Conservation (phyloP, 2,329 filamentous ascomycete genomes). For the Ceratocystis lukuohia region DNA sequence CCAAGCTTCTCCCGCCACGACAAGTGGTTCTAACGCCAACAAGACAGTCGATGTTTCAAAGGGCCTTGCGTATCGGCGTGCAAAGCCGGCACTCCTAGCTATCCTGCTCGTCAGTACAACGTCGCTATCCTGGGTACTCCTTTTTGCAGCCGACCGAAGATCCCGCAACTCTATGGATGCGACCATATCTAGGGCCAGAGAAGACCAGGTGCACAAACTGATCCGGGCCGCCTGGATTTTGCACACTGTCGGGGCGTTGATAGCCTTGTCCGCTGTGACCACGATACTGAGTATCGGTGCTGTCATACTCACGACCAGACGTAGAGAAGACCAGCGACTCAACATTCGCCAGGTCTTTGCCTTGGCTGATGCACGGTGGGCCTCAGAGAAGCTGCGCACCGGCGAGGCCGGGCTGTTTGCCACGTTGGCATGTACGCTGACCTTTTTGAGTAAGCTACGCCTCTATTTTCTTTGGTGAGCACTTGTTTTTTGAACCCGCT, state of each 20-base stretch:
- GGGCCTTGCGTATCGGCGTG: slow-evolving; percentile 11
- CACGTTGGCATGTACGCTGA: slow-evolving; percentile 11
- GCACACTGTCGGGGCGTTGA: slow-evolving; percentile 16
- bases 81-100: slow-evolving; percentile 14
- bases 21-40: neutral
- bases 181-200: neutral
- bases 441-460: slow-evolving; percentile 4
- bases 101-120: slow-evolving; percentile 14
- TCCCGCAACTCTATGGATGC: slow-evolving; percentile 9
- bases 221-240: slow-evolving; percentile 17
- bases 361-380: slow-evolving; percentile 14
- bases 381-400: slow-evolving; percentile 11
- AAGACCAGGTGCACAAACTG: slow-evolving; percentile 10
- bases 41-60: neutral
- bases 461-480: no score
- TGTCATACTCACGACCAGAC: slow-evolving; percentile 12
- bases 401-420: slow-evolving; percentile 13
- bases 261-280: slow-evolving; percentile 12
- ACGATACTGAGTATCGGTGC: slow-evolving; percentile 12
- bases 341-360: slow-evolving; percentile 18
- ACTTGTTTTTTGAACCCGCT: neutral
- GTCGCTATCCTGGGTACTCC: slow-evolving; percentile 16
- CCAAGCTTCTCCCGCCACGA: neutral
- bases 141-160: slow-evolving; percentile 12
- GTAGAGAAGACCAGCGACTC: slow-evolving; percentile 1